Evolutionary conservation across 306 rosid genomes (phyloP).

Genomic region (Dalbergia oliveri): DNA sequence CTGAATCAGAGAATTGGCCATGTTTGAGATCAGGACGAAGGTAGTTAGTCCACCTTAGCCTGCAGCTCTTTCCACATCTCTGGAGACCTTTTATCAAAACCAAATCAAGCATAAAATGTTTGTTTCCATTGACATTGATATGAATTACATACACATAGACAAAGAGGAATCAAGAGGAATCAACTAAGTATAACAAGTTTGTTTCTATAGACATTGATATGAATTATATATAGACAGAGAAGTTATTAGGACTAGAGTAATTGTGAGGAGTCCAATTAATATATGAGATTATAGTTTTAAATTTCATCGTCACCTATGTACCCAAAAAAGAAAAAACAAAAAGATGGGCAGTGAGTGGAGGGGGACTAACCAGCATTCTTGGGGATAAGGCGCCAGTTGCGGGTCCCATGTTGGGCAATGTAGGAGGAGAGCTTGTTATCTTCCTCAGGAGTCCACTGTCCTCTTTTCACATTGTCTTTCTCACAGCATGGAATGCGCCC

Average conservation of each 20-base stretch:
- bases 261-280: no score
- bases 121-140: not conserved
- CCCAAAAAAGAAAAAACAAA: no score
- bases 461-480: constrained; percentile 82
- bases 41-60: constrained; percentile 90
- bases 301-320: no score
- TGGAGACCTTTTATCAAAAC: constrained; percentile 67
- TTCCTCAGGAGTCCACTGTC: constrained; percentile 98
- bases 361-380: constrained; percentile 48
- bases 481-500: constrained; percentile 94
- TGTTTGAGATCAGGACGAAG: constrained; percentile 95
- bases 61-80: constrained; percentile 92
- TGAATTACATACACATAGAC: not conserved
- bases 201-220: no score
- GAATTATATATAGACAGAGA: no score
- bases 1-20: constrained; percentile 81
- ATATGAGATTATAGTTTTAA: no score
- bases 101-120: not conserved
- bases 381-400: constrained; percentile 61
- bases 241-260: no score
- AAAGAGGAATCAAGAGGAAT: no score
- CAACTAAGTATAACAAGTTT: no score
- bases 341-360: not conserved
- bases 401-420: constrained; percentile 60
- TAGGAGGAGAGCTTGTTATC: constrained; percentile 89